phyloP scores from a whole-genome alignment of 2,329 filamentous ascomycete genomes.

The Cordyceps cicadae region DNA sequence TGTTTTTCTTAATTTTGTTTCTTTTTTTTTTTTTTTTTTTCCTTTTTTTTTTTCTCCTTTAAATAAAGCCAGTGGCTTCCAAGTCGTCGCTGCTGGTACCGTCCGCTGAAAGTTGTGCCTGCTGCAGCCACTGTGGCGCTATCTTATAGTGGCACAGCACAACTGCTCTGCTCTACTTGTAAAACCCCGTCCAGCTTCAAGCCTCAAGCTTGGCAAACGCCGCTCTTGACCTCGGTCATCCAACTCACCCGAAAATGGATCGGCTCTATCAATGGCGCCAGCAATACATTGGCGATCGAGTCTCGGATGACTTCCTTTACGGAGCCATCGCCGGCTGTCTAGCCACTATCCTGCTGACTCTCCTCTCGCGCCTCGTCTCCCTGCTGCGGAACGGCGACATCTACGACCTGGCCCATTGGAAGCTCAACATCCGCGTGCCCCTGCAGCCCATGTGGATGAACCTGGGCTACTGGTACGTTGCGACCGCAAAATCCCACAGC shows the following conservation, averaged over 20 bases:
- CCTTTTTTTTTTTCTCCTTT: too few species aligned
- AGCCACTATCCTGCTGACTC: conserved; percentile 27
- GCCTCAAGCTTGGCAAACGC: neutral
- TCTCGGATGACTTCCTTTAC: conserved; percentile 6
- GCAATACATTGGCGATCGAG: neutral
- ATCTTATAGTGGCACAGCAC: neutral
- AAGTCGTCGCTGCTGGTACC: too few species aligned
- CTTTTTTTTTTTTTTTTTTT: too few species aligned
- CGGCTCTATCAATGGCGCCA: neutral
- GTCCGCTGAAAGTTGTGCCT: too few species aligned
- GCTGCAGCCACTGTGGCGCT: neutral
- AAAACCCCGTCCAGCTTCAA: too few species aligned
- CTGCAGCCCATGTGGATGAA: conserved; percentile 55
- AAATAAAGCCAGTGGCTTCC: too few species aligned
- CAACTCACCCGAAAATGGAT: neutral
- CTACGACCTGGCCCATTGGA: conserved; percentile 48
- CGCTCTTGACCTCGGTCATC: neutral
- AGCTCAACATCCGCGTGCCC: conserved; percentile 42
- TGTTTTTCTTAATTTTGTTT: too few species aligned
- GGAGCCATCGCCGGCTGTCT: neutral
- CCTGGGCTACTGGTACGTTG: conserved; percentile 49
- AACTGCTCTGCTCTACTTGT: too few species aligned
- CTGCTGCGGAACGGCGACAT: conserved; percentile 19
- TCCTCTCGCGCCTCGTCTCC: conserved; percentile 15
- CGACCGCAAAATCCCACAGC: too few species aligned